Conservation (phyloP, 257 asterid species). For the Ballota nigra region DNA sequence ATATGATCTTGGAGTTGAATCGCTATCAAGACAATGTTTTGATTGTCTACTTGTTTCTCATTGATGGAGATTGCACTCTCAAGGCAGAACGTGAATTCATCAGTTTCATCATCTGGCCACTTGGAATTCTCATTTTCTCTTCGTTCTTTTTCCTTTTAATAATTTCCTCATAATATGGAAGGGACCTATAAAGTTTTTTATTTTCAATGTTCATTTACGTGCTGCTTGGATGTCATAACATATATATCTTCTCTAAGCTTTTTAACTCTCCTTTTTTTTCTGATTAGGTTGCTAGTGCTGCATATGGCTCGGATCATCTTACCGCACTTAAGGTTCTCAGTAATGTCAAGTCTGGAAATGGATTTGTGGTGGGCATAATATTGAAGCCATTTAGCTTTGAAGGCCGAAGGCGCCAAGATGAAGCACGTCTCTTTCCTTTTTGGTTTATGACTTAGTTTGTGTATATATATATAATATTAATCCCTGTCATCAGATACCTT, state of each 20-base stretch:
- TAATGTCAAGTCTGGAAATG: slow-evolving; percentile 56
- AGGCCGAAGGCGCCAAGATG: slow-evolving; percentile 87
- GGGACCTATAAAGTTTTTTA: not conserved
- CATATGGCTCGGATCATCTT: slow-evolving; percentile 68
- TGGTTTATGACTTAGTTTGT: slow-evolving; percentile 22
- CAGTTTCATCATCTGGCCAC: not conserved
- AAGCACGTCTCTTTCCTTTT: slow-evolving; percentile 39
- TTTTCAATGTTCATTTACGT: not conserved
- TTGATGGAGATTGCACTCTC: not conserved
- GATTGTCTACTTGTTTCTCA: not conserved
- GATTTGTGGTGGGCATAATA: slow-evolving; percentile 70
- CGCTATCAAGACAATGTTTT: slow-evolving; percentile 6
- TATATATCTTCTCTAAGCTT: slow-evolving; percentile 1
- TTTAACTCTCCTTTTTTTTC: slow-evolving; percentile 12
- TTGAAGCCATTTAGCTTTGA: slow-evolving; percentile 94
- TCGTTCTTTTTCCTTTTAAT: not conserved
- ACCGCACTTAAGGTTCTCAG: slow-evolving; percentile 70
- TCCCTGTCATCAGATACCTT: slow-evolving; percentile 9
- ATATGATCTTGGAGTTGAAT: not conserved
- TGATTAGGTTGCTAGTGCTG: slow-evolving; percentile 89
- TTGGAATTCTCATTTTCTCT: not conserved
- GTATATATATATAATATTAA: slow-evolving; percentile 8
- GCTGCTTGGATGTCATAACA: not conserved
- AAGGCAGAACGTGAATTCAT: not conserved
- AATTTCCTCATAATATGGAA: not conserved